phyloP scores from a whole-genome alignment of 768 basidiomycete species.

The Mycena leptocephala region DNA sequence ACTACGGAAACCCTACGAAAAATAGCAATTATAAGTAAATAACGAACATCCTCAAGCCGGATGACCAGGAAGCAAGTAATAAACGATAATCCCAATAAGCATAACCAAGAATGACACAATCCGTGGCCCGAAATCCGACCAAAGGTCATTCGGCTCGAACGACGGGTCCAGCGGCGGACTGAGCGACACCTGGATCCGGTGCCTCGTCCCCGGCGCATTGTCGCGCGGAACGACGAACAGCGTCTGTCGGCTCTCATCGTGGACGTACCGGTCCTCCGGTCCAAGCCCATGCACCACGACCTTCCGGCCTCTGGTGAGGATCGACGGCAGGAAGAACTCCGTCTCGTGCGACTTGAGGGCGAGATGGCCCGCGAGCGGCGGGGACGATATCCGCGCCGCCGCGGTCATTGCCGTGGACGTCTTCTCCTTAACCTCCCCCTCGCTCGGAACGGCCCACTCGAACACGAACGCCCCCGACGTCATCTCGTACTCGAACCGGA shows the following conservation, averaged over 20 bases:
- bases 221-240: constrained; percentile 74
- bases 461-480: constrained; percentile 78
- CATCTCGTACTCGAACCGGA: constrained; percentile 83
- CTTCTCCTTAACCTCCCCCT: constrained; percentile 15
- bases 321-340: constrained; percentile 86
- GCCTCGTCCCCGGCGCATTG: constrained; percentile 60
- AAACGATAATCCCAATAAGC: constrained; percentile 41
- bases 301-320: constrained; percentile 70
- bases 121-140: constrained; percentile 64
- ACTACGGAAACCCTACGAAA: no score
- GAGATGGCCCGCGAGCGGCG: constrained; percentile 59
- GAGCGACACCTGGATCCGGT: constrained; percentile 70
- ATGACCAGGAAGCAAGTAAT: constrained; percentile 32
- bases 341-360: constrained; percentile 73
- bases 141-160: constrained; percentile 76
- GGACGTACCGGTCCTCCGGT: constrained; percentile 64
- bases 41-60: not conserved
- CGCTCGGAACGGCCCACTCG: constrained; percentile 69
- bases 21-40: no score
- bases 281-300: constrained; percentile 73
- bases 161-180: constrained; percentile 65
- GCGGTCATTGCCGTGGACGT: constrained; percentile 5
- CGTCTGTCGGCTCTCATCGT: constrained; percentile 82
- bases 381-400: constrained; percentile 45
- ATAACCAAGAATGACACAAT: constrained; percentile 37